Conservation (phyloP, 257 asterid species). For the Gentiana straminea region DNA sequence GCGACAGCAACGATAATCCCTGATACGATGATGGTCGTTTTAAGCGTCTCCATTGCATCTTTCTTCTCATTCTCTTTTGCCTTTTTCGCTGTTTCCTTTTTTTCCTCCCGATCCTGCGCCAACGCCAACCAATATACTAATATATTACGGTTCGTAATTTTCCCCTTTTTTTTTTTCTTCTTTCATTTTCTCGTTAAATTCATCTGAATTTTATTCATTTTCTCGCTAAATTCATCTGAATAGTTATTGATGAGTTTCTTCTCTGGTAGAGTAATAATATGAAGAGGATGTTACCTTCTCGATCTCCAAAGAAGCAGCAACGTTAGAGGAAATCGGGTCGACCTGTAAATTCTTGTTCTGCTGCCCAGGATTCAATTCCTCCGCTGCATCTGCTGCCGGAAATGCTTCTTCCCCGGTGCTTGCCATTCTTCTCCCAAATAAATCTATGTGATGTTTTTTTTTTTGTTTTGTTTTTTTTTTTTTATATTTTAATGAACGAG, state of each 20-base stretch:
- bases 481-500: not conserved
- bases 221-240: no score
- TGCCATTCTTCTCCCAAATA: conserved; percentile 26
- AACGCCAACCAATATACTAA: no score
- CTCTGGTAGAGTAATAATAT: no score
- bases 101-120: conserved; percentile 18
- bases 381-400: conserved; percentile 50
- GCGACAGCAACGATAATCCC: conserved; percentile 58
- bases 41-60: conserved; percentile 48
- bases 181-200: no score
- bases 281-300: conserved; percentile 22
- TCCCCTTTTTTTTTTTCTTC: no score
- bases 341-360: conserved; percentile 33
- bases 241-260: no score
- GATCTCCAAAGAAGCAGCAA: conserved; percentile 27
- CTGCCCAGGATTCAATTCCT: conserved; percentile 45
- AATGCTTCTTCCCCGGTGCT: conserved; percentile 26
- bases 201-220: no score
- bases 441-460: not conserved
- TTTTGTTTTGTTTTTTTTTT: not conserved
- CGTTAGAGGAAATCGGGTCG: conserved; percentile 48
- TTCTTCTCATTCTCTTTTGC: conserved; percentile 32
- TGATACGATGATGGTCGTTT: conserved; percentile 44
- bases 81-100: conserved; percentile 18
- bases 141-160: no score